Conservation (phyloP, 768 basidiomycete species). For the Candolleomyces efflorescens region DNA sequence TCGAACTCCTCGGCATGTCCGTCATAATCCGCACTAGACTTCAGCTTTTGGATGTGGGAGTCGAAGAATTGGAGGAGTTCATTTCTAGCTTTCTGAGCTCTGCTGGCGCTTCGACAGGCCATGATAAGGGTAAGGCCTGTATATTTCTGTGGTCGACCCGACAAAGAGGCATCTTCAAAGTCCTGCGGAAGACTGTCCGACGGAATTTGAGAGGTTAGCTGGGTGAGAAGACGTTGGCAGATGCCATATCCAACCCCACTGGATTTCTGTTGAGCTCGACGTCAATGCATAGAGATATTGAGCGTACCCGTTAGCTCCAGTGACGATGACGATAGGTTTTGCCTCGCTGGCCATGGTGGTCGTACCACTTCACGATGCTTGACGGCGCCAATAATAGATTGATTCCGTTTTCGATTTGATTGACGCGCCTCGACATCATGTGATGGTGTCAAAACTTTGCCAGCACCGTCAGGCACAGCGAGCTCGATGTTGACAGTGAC, state of each 20-base stretch:
- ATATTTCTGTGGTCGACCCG: slow-evolving; percentile 22
- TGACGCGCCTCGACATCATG: neutral
- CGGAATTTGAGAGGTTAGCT: slow-evolving; percentile 50
- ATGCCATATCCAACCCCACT: slow-evolving; percentile 85
- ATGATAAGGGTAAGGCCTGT: slow-evolving; percentile 69
- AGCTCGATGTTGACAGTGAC: neutral
- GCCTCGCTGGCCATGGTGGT: slow-evolving; percentile 12
- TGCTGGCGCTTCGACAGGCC: slow-evolving; percentile 68
- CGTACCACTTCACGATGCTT: slow-evolving; percentile 8
- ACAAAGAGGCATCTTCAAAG: slow-evolving; percentile 24
- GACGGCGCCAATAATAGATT: too few relatives aligned
- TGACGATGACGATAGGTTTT: slow-evolving; percentile 57
- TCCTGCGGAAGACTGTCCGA: slow-evolving; percentile 48
- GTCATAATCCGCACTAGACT: slow-evolving; percentile 33
- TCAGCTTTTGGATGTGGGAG: slow-evolving; percentile 39
- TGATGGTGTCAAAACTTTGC: neutral
- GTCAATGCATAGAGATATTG: neutral
- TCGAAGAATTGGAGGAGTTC: slow-evolving; percentile 54
- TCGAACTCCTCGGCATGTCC: slow-evolving; percentile 56
- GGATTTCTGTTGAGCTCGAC: slow-evolving; percentile 3
- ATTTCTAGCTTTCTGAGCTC: slow-evolving; percentile 59
- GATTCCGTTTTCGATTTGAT: slow-evolving; percentile 4
- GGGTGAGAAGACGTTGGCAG: slow-evolving; percentile 70
- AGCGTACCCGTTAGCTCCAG: slow-evolving; percentile 64
- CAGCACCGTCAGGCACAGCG: neutral